Evolutionary conservation across 2,329 filamentous ascomycete genomes (phyloP).

Genomic region (Nigrospora sphaerica): DNA sequence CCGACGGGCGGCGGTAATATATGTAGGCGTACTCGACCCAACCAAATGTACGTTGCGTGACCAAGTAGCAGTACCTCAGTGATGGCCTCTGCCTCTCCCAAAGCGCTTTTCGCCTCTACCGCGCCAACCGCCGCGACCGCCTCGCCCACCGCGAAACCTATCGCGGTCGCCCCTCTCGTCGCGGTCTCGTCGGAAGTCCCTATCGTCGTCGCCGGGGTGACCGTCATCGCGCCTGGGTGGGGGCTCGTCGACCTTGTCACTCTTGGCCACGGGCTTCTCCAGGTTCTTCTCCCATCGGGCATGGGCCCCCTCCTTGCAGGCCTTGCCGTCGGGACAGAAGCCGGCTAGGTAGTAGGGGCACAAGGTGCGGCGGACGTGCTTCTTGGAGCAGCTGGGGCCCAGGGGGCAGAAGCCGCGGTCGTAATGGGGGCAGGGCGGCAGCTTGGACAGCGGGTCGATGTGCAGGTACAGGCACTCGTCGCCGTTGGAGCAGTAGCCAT

Average conservation of each 20-base stretch:
- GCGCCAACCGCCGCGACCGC: conserved; percentile 19
- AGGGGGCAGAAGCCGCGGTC: conserved; percentile 91
- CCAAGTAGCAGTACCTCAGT: not conserved
- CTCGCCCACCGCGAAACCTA: conserved; percentile 27
- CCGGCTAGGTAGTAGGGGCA: conserved; percentile 86
- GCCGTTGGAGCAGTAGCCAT: conserved; percentile 91
- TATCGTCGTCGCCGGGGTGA: conserved; percentile 24
- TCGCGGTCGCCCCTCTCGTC: conserved; percentile 21
- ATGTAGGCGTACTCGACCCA: too few species aligned
- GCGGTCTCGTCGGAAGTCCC: conserved; percentile 19
- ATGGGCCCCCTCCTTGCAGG: conserved; percentile 76
- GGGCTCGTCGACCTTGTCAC: conserved; percentile 50
- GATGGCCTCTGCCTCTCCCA: conserved; percentile 24
- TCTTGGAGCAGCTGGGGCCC: conserved; percentile 79
- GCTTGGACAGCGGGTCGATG: conserved; percentile 73
- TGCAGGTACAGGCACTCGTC: conserved; percentile 94
- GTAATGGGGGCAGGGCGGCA: conserved; percentile 83
- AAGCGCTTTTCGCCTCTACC: conserved; percentile 25
- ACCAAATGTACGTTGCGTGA: too few species aligned
- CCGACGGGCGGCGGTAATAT: too few species aligned
- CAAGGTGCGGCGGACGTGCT: conserved; percentile 74
- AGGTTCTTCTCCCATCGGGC: conserved; percentile 72
- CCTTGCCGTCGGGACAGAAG: conserved; percentile 79
- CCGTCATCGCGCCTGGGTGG: conserved; percentile 27
- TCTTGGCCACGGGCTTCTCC: conserved; percentile 67